Percentiles rank a stretch among this genome's conserved stretches.
These are phyloP conservation scores for Ogataea dorogensis DNA, from an alignment of 805 yeast species.

Conservation along the genomic window DNA sequence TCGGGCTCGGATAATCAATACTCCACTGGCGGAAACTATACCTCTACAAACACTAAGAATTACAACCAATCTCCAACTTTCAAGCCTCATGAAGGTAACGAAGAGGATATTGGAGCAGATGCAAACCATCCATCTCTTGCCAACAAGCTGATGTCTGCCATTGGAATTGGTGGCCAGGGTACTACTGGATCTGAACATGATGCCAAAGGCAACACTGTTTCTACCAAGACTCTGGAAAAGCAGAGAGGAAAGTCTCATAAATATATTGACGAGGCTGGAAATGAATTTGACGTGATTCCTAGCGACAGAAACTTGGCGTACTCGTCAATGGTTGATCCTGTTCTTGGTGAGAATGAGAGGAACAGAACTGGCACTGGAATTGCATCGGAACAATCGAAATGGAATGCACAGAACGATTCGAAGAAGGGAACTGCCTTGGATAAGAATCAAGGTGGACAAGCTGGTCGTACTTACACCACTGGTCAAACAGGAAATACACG, in stretches of 20 bases:
- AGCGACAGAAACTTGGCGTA: conserved; percentile 21
- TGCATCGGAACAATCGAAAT: too few relatives aligned
- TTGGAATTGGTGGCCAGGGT: conserved; percentile 14
- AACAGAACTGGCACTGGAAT: too few relatives aligned
- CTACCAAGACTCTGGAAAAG: conserved; percentile 11
- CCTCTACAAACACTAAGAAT: conserved; percentile 4
- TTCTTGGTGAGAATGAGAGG: conserved; percentile 19
- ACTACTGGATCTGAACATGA: conserved; percentile 10
- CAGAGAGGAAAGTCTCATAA: conserved; percentile 10
- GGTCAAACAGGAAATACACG: too few relatives aligned
- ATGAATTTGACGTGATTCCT: conserved; percentile 17
- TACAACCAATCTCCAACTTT: conserved; percentile 19
- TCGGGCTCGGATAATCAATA: neutral
- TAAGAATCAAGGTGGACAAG: too few relatives aligned
- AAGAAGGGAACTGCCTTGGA: too few relatives aligned
- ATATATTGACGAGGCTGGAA: conserved; percentile 10
- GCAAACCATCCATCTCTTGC: conserved; percentile 11
- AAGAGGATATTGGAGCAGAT: neutral
- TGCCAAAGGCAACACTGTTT: conserved; percentile 10
- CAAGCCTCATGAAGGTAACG: conserved; percentile 8
- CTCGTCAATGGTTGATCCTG: conserved; percentile 31
- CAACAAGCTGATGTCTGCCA: conserved; percentile 17
- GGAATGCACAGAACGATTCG: too few relatives aligned
- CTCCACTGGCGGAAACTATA: conserved; percentile 8
- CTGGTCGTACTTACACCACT: too few relatives aligned